A percentile compares a stretch with the other conserved stretches of the same genome.
Evolutionary conservation across 1,284 basidiomycete species (phyloP).

Genomic region (Apiotrichum gracile): DNA sequence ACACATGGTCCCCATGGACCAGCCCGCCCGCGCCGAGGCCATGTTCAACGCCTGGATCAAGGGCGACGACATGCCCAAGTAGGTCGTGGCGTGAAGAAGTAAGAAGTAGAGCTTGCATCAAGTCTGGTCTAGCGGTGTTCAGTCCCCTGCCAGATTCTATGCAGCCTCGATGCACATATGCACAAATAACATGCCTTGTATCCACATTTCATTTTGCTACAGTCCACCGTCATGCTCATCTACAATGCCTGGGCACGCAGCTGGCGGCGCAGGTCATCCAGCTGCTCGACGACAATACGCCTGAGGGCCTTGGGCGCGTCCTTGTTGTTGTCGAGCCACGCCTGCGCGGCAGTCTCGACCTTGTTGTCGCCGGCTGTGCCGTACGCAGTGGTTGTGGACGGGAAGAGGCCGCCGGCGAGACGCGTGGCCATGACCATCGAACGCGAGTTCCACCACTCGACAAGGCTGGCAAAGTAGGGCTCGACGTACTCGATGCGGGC

Average conservation of each 20-base stretch:
- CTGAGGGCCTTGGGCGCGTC: conserved; percentile 3
- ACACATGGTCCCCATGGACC: conserved; percentile 49
- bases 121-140: too few relatives aligned
- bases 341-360: not conserved
- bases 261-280: not conserved
- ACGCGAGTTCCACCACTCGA: conserved; percentile 1
- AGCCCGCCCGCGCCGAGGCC: conserved; percentile 41
- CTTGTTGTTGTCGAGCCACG: conserved; percentile 3
- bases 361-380: not conserved
- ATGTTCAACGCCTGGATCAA: conserved; percentile 46
- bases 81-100: not conserved
- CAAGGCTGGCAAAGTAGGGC: conserved; percentile 1
- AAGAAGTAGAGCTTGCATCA: not conserved
- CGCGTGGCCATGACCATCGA: conserved; percentile 6
- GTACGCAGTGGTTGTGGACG: not conserved
- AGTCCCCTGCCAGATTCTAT: too few relatives aligned
- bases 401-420: conserved; percentile 2
- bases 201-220: too few relatives aligned
- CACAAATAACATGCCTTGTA: too few relatives aligned
- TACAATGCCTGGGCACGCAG: conserved; percentile 4
- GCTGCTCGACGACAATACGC: conserved; percentile 2
- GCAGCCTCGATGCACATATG: too few relatives aligned
- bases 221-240: too few relatives aligned
- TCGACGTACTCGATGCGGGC: not conserved
- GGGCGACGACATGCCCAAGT: not conserved